Evolutionary conservation across 345 rosid genomes (phyloP).

Genomic region (Aquilaria yunnanensis): DNA sequence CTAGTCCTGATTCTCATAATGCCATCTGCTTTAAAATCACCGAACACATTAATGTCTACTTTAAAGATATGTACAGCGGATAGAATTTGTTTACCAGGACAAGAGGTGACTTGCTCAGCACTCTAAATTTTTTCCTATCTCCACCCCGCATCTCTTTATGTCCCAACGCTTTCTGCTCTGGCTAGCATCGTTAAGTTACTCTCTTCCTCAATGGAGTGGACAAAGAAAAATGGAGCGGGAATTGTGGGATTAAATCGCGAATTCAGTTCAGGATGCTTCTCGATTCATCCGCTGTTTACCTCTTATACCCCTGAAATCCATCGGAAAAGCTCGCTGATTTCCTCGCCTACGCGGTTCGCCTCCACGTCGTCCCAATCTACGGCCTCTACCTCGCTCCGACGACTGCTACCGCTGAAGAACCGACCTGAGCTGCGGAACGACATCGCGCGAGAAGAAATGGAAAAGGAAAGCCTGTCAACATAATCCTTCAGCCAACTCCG

Average conservation of each 20-base stretch:
- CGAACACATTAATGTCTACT: no score
- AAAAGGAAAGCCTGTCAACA: constrained; percentile 66
- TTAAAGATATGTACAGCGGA: no score
- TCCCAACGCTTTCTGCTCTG: no score
- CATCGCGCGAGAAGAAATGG: constrained; percentile 59
- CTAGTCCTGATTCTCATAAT: no score
- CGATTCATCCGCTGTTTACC: constrained; percentile 3
- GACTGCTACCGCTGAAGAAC: constrained; percentile 72
- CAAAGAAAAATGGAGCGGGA: constrained; percentile 5
- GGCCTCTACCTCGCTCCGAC: constrained; percentile 49
- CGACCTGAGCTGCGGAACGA: constrained; percentile 83
- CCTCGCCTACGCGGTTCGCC: constrained; percentile 62
- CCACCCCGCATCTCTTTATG: constrained; percentile 12
- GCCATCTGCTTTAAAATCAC: no score
- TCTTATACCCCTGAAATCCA: constrained; percentile 81
- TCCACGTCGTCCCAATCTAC: constrained; percentile 59
- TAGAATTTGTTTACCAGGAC: no score
- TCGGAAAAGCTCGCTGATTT: constrained; percentile 82
- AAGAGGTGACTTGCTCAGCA: no score
- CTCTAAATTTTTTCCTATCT: constrained; percentile 10
- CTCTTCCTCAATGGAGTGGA: constrained; percentile 11
- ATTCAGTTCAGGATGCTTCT: not conserved
- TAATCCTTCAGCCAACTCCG: constrained; percentile 84
- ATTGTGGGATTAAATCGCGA: not conserved
- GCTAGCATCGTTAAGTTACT: not conserved